Percentiles rank a stretch among this genome's conserved stretches.
Evolutionary conservation across 2,329 filamentous ascomycete species (phyloP).

Genomic region (Saccharata proteae): DNA sequence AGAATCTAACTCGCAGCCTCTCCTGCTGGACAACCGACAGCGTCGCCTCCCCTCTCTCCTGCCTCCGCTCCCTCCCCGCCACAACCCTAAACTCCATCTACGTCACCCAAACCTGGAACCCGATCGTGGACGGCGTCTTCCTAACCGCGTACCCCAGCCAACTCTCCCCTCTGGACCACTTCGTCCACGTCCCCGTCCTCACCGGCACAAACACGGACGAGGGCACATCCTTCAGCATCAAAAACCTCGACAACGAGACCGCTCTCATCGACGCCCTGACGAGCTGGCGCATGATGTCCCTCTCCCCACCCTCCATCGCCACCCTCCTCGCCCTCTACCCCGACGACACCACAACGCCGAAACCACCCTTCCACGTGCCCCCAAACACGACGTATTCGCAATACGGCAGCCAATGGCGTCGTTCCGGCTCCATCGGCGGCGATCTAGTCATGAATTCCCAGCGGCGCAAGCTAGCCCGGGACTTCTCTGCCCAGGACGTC

Average conservation of each 20-base stretch:
- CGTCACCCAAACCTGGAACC: slow-evolving; percentile 10
- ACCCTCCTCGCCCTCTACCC: slow-evolving; percentile 19
- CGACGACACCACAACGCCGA: slow-evolving; percentile 12
- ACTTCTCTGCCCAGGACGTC: slow-evolving; percentile 31
- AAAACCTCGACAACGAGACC: slow-evolving; percentile 37
- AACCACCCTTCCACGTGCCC: slow-evolving; percentile 5
- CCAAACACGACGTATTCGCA: slow-evolving; percentile 1
- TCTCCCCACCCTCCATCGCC: slow-evolving; percentile 22
- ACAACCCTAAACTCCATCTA: slow-evolving; percentile 16
- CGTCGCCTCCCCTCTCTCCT: slow-evolving; percentile 23
- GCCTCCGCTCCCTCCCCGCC: slow-evolving; percentile 17
- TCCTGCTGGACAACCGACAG: slow-evolving; percentile 5
- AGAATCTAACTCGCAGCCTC: slow-evolving; percentile 1
- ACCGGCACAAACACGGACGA: slow-evolving; percentile 55
- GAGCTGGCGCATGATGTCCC: slow-evolving; percentile 16
- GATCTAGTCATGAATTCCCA: slow-evolving; percentile 41
- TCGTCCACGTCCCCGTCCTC: slow-evolving; percentile 51
- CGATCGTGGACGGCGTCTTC: slow-evolving; percentile 17
- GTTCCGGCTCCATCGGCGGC: slow-evolving; percentile 34
- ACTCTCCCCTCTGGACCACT: slow-evolving; percentile 33
- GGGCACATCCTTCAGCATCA: slow-evolving; percentile 44
- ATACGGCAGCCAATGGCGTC: slow-evolving; percentile 32
- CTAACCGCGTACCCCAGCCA: slow-evolving; percentile 14
- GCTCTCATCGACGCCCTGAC: slow-evolving; percentile 35
- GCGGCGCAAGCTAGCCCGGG: slow-evolving; percentile 35